Evolutionary conservation across 2,329 filamentous ascomycete genomes (phyloP), one percentile per base, ranked within the genome.

Genomic region (Neopestalotiopsis sp.): DNA sequence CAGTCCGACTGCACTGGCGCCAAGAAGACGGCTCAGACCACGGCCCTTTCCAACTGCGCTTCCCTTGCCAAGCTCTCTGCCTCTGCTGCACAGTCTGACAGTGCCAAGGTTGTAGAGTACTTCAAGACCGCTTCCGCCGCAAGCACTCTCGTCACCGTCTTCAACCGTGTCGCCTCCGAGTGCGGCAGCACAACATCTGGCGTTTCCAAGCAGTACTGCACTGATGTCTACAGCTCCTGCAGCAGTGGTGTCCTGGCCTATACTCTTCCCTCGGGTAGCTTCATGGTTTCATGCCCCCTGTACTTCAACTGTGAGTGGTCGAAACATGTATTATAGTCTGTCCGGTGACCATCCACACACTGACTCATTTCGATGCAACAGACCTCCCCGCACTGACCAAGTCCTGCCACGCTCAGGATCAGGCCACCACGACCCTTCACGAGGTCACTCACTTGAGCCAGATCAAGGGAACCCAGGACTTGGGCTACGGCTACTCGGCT

Each of bases 391-490:
- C 83, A 1, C 69, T 88, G 38, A 80, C 85, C 9, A 73, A 72
- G 9, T 79, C 76, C 1, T 93, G 91, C 81, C 89, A 92, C 75
- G 84, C 74, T 2, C 90, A 92, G 79, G 90, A 92, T 75, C 88
- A 90, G 80, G 88, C 87, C 2, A 90, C 86, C 12, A 92, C 90
- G 14, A 85, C 85, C 40, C 78, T 93, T 14, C 91, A 93, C 74
- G 91, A 93, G 82, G 82, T 85, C 72, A 91, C 90, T 9, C 91
- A 92, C 75, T 71, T 86, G 83, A 85, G n/a, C 79, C 85, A 75
- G 83, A 80, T 79, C 70, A 88, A 87, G 68, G 88, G 89, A 9
- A 91, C 90, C 1, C 77, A 84, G 1, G 90, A 92, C 74, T 81
- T 73, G 76, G 82, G 3, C 83, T 92, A 91, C 73, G 77, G 82